These are phyloP conservation scores for Dactylellina haptotyla DNA, from an alignment of 2,329 filamentous ascomycete species.

Conservation along the genomic window DNA sequence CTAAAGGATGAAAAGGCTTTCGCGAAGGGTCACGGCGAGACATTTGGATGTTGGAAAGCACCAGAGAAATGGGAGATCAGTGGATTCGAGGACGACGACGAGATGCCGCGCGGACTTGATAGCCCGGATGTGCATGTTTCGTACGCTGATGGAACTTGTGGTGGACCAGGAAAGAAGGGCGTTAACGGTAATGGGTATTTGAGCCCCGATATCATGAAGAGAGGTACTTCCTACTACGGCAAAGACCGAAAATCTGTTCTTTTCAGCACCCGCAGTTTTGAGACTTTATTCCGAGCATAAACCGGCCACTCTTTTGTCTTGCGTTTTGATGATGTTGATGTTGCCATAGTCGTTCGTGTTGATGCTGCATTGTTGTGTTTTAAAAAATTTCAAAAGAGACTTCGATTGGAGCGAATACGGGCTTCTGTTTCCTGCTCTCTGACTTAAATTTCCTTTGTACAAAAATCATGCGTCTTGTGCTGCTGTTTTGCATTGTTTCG, in stretches of 20 bases:
- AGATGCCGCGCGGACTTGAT: neutral
- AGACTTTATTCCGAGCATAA: conserved; percentile 28
- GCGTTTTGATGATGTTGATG: neutral
- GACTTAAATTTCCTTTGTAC: neutral
- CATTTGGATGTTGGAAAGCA: conserved; percentile 25
- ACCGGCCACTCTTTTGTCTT: neutral
- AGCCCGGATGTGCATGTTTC: conserved; percentile 8
- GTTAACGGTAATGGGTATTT: conserved; percentile 19
- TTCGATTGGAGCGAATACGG: neutral
- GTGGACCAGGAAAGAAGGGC: conserved; percentile 12
- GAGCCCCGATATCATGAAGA: conserved; percentile 18
- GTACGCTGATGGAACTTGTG: conserved; percentile 18
- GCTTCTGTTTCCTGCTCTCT: neutral
- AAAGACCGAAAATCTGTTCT: conserved; percentile 40
- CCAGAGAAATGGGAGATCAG: conserved; percentile 29
- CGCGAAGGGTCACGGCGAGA: neutral
- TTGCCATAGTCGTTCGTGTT: neutral
- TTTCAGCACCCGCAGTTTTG: conserved; percentile 33
- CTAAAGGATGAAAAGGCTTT: conserved; percentile 10
- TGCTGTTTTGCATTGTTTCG: neutral
- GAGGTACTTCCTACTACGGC: conserved; percentile 37
- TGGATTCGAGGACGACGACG: conserved; percentile 10
- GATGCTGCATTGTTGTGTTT: neutral
- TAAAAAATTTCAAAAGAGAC: neutral
- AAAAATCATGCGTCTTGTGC: neutral